Base-by-base conservation (phyloP, 495 filamentous ascomycete genomes). In the Penicillium bialowiezense region DNA sequence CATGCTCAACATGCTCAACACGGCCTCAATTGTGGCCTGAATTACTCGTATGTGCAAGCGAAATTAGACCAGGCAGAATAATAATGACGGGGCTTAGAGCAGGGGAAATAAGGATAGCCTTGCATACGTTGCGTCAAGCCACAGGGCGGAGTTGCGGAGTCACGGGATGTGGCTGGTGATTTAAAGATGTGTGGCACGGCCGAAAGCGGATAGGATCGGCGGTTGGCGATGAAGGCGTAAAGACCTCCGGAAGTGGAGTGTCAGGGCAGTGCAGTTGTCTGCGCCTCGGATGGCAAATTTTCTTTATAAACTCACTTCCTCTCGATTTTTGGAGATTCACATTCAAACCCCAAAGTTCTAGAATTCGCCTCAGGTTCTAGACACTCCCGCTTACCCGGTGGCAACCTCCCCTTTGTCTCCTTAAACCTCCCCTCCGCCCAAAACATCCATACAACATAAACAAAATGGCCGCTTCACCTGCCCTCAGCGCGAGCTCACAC, bases 381-480 rank as follows among this genome's bases (percentile, higher is more conserved):
- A 24, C 46, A 34, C 7, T 26, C 20, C 13, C 29, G 42, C 31
- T 45, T 45, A 45, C 35, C 31, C 19, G 15, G 48, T 51, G 48
- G 48, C 48, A 34, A 51, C 18, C 33, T 44, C 28, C 37, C 40
- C 48, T 52, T 52, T 49, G 48, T 56, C 50, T 44, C 23, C 52
- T 37, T 8, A 8, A 54, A 35, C 52, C 17, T 33, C 23, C 21
- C 21, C 41, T 5, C 31, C 15, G n/a, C 31, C 50, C 43, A 51
- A 14, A 32, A 24, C 13, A 14, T 19, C 28, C 17, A 40, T 17
- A 17, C 15, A n/a, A 12, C n/a, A 36, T 7, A 47, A 20, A 20
- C 47, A 51, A 31, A 41, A 68, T 68, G 64, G 43, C 58, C n/a
- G 48, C 50, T 54, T 58, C 53, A 44, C 43, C 40, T 24, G 61